A percentile compares a stretch with the other conserved stretches of the same genome.
Conservation (phyloP, 805 yeast genomes). For the Yarrowia divulgata region DNA sequence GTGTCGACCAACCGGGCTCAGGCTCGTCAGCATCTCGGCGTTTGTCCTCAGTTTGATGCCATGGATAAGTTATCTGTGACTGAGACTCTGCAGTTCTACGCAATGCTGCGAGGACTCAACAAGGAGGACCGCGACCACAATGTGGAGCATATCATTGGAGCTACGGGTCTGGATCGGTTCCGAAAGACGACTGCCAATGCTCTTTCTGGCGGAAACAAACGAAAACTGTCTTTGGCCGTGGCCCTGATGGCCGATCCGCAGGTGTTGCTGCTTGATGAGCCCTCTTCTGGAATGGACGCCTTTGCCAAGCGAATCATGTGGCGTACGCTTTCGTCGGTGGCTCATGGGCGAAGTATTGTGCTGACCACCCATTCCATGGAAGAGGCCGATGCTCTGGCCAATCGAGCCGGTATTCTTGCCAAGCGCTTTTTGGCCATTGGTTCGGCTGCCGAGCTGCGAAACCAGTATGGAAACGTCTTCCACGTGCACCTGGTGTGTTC, state of each 20-base stretch:
- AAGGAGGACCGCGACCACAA: conserved; percentile 43
- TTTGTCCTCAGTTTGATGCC: conserved; percentile 53
- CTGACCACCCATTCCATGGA: conserved; percentile 53
- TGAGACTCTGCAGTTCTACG: conserved; percentile 50
- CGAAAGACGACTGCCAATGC: conserved; percentile 48
- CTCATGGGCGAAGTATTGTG: conserved; percentile 50
- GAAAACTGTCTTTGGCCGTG: conserved; percentile 51
- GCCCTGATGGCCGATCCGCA: conserved; percentile 52
- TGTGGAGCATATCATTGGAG: conserved; percentile 48
- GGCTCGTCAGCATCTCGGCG: conserved; percentile 51
- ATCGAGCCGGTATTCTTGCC: conserved; percentile 51
- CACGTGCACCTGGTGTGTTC: conserved; percentile 48
- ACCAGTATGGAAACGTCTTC: conserved; percentile 47
- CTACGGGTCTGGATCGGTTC: conserved; percentile 51
- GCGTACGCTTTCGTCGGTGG: conserved; percentile 49
- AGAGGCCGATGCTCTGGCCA: conserved; percentile 52
- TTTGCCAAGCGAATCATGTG: conserved; percentile 53
- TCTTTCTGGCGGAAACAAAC: conserved; percentile 52
- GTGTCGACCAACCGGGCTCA: conserved; percentile 46
- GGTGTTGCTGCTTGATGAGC: conserved; percentile 52
- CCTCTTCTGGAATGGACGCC: conserved; percentile 53
- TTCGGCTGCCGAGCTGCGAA: conserved; percentile 46
- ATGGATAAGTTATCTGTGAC: conserved; percentile 51
- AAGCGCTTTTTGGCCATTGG: conserved; percentile 50
- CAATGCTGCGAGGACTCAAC: conserved; percentile 48